Evolutionary conservation across 2,329 filamentous ascomycete genomes (phyloP), one percentile per base, ranked within the genome.

Genomic region (Penicillium brevicompactum): DNA sequence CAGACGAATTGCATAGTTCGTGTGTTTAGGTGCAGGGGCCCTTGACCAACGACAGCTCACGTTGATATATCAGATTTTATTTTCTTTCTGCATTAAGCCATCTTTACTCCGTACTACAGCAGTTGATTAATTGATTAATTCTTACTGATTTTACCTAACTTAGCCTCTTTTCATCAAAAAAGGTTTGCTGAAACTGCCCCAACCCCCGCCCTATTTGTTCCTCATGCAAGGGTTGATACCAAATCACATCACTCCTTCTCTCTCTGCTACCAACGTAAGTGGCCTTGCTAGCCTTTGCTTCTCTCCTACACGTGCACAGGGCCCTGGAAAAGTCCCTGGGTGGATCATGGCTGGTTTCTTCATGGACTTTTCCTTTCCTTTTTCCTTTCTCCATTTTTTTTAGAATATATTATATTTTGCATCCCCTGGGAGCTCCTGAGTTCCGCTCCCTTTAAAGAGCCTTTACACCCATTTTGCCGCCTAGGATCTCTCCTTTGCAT

Each of bases 11-110:
- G 24, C 24, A 27, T 27, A 27, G 56, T 56, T 53, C 52, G 54
- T 58, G 55, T 50, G 52, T 53, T 58, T 60, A 51, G 53, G 58
- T 16, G 60, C 61, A 59, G 56, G 56, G 58, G 21, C 56, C 31
- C 42, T 53, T 40, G 30, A 42, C 61, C 63, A 64, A 59, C 57
- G 65, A 68, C 57, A 61, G 59, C 62, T 67, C 64, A 63, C 58
- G 63, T 60, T 65, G 68, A 70, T 67, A 65, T 59, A 67, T 70
- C 67, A 55, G 57, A 31, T 45, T 16, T 18, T 47, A 9, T 31
- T 21, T 32, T 37, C n/a, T 41, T 3, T 10, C 24, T 30, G 5
- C 11, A n/a, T 24, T 24, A 21, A 27, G 24, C 24, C 24, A 27
- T 27, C 3, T 27, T 27, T 5, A 27, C 5, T 27, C 8, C 8